A percentile compares a stretch with the other conserved stretches of the same genome.
Conservation (phyloP, 1,284 basidiomycete species). For the Ceratobasidium sp. region DNA sequence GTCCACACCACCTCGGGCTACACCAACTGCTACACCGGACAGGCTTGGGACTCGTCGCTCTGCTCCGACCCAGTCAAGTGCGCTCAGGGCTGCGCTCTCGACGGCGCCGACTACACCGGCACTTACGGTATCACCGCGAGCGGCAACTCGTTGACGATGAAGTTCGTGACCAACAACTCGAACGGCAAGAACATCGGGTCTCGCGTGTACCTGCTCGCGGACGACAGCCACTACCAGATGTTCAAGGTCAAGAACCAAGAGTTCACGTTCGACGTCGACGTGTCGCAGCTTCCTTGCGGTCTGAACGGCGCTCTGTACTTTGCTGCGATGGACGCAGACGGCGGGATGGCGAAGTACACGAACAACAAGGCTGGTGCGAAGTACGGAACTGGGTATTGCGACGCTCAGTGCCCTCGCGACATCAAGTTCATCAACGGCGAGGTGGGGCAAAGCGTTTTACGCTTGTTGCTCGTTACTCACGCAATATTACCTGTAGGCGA, state of each 20-base stretch:
- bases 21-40: constrained; percentile 67
- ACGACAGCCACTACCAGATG: constrained; percentile 60
- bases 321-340: constrained; percentile 65
- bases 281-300: constrained; percentile 66
- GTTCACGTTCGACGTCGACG: constrained; percentile 69
- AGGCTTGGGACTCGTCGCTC: constrained; percentile 51
- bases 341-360: constrained; percentile 62
- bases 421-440: constrained; percentile 63
- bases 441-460: constrained; percentile 51
- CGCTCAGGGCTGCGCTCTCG: constrained; percentile 65
- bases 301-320: constrained; percentile 66
- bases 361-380: constrained; percentile 68
- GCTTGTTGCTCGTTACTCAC: neutral
- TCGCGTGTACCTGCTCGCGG: constrained; percentile 64
- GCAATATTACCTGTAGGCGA: constrained; percentile 32
- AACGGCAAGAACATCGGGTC: constrained; percentile 63
- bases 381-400: constrained; percentile 69
- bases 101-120: constrained; percentile 66
- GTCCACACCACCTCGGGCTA: constrained; percentile 49
- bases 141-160: constrained; percentile 62
- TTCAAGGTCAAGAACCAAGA: constrained; percentile 67
- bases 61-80: constrained; percentile 63
- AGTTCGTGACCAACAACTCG: constrained; percentile 60
- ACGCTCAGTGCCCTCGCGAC: constrained; percentile 65
- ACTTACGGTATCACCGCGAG: constrained; percentile 62